Base-by-base conservation (phyloP, 2,329 filamentous ascomycete species). In the Colletotrichum sansevieriae region DNA sequence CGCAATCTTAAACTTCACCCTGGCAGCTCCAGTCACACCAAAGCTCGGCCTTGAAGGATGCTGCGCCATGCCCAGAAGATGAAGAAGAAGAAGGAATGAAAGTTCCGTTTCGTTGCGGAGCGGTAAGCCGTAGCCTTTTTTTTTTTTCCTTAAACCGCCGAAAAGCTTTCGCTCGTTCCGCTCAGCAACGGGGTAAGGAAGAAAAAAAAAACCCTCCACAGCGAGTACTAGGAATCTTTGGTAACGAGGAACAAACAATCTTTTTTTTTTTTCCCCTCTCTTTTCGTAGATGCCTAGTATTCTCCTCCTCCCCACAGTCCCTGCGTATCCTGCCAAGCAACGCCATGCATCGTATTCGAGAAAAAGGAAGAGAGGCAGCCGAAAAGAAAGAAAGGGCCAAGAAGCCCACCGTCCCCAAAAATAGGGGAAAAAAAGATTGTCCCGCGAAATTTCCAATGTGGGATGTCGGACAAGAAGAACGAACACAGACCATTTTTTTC, bases 341-440 rank as follows among this genome's bases (percentile, higher is more conserved):
- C 11, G 33, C 52, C 29, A 55, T 39, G 35, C 52, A 55, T 55
- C 52, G 52, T 55, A 55, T 55, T 55, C 35, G 35, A 39, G 35
- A 39, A 22, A 13, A 9, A 29, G 25, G 25, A 29, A 29, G 8
- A 29, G 52, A 55, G 35, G 33, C 35, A 25, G 52, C 52, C 52
- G 29, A 20, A 22, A 18, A 18, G 15, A 33, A 15, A 15, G 37
- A 15, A 13, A 39, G 37, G 37, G 37, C 37, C 37, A 39, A 39
- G 12, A 46, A 46, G 15, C 43, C 43, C 43, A 15, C 43, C 43
- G 13, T n/a, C 25, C 25, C 25, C 25, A 29, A 29, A 29, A 7
- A 22, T 29, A 29, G 25, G 7, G 2, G 25, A 7, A 7, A 29
- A 29, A 29, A 15, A 46, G 18, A 18, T 46, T 46, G 12, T 5